Conservation (phyloP, 306 rosid species). For the Begonia masoniana region DNA sequence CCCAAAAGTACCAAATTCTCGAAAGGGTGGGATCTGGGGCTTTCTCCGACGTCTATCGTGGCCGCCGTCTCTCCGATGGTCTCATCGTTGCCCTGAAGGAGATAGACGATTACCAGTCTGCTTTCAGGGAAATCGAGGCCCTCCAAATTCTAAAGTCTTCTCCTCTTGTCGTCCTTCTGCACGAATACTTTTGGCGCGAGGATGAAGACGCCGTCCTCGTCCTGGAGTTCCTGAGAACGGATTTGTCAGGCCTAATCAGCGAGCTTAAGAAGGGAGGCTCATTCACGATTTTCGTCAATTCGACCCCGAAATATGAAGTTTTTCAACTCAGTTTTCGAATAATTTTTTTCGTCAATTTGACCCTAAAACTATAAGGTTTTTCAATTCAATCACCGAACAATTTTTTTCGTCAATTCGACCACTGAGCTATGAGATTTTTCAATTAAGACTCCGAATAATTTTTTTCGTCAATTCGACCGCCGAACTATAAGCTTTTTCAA, state of each 20-base stretch:
- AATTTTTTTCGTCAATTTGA: too few species aligned
- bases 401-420: too few species aligned
- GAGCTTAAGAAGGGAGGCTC: slow-evolving; percentile 36
- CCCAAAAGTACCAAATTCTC: slow-evolving; percentile 48
- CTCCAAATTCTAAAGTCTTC: slow-evolving; percentile 41
- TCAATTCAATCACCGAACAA: too few species aligned
- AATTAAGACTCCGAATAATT: too few species aligned
- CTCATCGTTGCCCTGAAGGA: slow-evolving; percentile 72
- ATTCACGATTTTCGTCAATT: too few species aligned
- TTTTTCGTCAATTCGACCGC: too few species aligned
- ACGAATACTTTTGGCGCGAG: slow-evolving; percentile 86
- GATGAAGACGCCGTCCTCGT: slow-evolving; percentile 91
- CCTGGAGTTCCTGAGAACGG: slow-evolving; percentile 48
- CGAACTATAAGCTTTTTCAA: too few species aligned
- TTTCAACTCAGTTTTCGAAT: too few species aligned
- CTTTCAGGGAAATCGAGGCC: slow-evolving; percentile 74
- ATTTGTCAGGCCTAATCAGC: slow-evolving; percentile 41
- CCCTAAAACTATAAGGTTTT: too few species aligned
- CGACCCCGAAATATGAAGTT: too few species aligned
- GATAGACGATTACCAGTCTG: slow-evolving; percentile 73
- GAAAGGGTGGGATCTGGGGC: slow-evolving; percentile 76
- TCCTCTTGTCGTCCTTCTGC: slow-evolving; percentile 51
- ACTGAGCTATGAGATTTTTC: too few species aligned
- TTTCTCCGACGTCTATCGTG: slow-evolving; percentile 79
- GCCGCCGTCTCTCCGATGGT: slow-evolving; percentile 51